Conservation (phyloP, 2,329 filamentous ascomycete species). For the Lecanosticta acicola region DNA sequence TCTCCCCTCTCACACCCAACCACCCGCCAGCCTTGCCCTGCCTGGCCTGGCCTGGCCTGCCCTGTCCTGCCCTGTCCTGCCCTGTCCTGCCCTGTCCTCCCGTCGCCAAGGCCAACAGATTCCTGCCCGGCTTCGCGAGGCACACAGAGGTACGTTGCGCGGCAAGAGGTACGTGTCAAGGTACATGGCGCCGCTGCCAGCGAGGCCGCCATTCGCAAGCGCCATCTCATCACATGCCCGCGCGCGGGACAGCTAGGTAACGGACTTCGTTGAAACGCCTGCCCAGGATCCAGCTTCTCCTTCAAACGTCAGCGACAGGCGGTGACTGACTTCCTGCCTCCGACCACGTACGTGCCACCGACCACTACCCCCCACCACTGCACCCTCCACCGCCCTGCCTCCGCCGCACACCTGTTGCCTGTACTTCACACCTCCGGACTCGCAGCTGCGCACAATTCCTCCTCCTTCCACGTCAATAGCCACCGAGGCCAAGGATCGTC, state of each 20-base stretch:
- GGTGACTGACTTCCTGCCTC: constrained; percentile 9
- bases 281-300: constrained; percentile 17
- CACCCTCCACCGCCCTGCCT: constrained; percentile 4
- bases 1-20: not conserved
- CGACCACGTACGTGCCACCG: constrained; percentile 8
- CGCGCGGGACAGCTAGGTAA: constrained; percentile 9
- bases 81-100: no score
- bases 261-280: constrained; percentile 12
- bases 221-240: constrained; percentile 13
- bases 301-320: constrained; percentile 16
- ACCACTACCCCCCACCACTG: no score
- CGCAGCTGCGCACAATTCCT: constrained; percentile 4
- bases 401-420: constrained; percentile 8
- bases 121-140: not conserved
- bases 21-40: not conserved
- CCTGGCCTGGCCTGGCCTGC: no score
- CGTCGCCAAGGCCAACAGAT: not conserved
- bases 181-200: no score
- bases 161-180: no score
- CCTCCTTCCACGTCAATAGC: constrained; percentile 9
- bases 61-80: no score
- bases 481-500: constrained; percentile 13
- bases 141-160: not conserved
- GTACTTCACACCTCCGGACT: constrained; percentile 15
- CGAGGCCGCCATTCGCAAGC: not conserved